Evolutionary conservation across 495 filamentous ascomycete genomes (phyloP), one percentile per base, ranked within the genome.

Genomic region (Podospora tetraspora): DNA sequence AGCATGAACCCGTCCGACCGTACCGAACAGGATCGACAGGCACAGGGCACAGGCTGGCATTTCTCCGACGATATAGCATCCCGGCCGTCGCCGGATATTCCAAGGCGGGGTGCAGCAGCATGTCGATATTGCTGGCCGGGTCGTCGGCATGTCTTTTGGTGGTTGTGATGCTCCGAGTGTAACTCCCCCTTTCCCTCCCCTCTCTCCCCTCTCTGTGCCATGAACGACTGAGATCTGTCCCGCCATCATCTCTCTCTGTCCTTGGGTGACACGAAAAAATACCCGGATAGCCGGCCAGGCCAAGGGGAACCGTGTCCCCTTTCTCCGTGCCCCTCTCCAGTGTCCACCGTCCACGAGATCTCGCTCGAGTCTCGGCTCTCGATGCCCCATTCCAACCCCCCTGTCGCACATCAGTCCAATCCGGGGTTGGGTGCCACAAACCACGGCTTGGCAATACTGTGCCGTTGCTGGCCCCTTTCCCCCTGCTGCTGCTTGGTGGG

Each of bases 301-400:
- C 43, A 52, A 52, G 43, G 19, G 19, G 43, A 25, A 65, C 63
- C 63, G 63, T 65, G 63, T 65, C 63, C 63, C 37, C 63, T 65
- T 58, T 27, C 29, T 11, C 43, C 19, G 21, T 21, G 29, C 27
- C 23, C 60, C 27, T 27, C 19, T 21, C 21, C 37, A 64, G 43
- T 9, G 3, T 43, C 32, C 32, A 34, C 34, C 34, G 13, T 37
- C 12, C 34, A 43, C 34, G 12, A 43, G 34, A 43, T 43, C 34
- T 30, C 27, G n/a, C 29, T 30, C 29, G 29, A 30, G 29, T 30
- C 29, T 52, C 43, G 43, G 16, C 16, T 19, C 37, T 52, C 37
- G 13, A 21, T 65, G 52, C 25, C 62, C 62, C 52, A 64, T 34
- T 10, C 34, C 27, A 4, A 12, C 19, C 32, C 52, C 43, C 24